These are phyloP conservation scores for Flammula alnicola DNA, from an alignment of 1,284 basidiomycete genomes.

Conservation along the genomic window DNA sequence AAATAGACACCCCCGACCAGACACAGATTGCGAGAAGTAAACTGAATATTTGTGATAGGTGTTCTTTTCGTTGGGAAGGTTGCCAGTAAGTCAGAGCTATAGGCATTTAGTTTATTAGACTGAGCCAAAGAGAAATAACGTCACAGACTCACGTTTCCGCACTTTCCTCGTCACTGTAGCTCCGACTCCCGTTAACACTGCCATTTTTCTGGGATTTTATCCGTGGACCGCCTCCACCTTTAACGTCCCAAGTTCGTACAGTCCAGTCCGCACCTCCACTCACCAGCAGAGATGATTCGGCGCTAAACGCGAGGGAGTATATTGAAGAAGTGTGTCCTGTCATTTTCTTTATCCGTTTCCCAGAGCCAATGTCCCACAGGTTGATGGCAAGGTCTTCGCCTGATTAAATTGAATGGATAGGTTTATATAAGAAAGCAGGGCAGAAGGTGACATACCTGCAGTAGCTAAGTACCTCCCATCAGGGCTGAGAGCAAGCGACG, in stretches of 20 bases:
- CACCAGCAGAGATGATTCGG: conserved; percentile 89
- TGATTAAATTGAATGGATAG: conserved; percentile 30
- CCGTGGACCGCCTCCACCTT: conserved; percentile 71
- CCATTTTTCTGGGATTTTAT: conserved; percentile 62
- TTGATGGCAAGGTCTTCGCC: conserved; percentile 94
- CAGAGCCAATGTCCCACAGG: conserved; percentile 95
- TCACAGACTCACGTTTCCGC: conserved; percentile 61
- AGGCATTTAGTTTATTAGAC: conserved; percentile 16
- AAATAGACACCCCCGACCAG: conserved; percentile 81
- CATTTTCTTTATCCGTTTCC: conserved; percentile 96
- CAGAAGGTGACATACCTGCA: conserved; percentile 60
- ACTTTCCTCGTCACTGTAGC: conserved; percentile 56
- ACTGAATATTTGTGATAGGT: conserved; percentile 89
- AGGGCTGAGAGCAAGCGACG: conserved; percentile 87
- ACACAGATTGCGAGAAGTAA: conserved; percentile 94
- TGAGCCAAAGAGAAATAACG: background rate
- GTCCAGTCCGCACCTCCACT: conserved; percentile 93
- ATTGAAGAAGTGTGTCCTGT: conserved; percentile 90
- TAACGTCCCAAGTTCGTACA: conserved; percentile 96
- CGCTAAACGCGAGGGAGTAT: conserved; percentile 90
- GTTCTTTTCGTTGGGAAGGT: conserved; percentile 97
- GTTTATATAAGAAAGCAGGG: conserved; percentile 8
- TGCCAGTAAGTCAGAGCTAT: conserved; percentile 84
- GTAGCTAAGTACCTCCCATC: conserved; percentile 95
- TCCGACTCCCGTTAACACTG: conserved; percentile 34